Base-by-base conservation (phyloP, 2,329 filamentous ascomycete species). In the Nemania sp. region DNA sequence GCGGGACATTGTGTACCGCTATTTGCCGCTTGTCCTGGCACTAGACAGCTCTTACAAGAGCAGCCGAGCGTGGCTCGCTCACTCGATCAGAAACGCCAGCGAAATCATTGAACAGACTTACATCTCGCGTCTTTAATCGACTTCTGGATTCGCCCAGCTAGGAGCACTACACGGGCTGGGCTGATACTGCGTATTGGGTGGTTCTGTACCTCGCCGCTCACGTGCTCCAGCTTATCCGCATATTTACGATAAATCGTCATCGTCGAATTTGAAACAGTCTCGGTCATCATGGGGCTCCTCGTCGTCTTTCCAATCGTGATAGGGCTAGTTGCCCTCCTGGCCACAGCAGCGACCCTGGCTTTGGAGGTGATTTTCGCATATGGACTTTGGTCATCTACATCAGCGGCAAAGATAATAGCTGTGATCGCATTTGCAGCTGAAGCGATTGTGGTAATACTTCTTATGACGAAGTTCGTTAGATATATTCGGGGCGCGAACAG, bases 351-450 rank as follows among this genome's bases (percentile, higher is more conserved):
- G 12, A 65, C 72, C 11, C 45, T 77, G 20, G 70, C 69, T 33
- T 62, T 79, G 20, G 70, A 77, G 26, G 66, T 72, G 26, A 65
- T 77, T 37, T 66, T 77, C 28, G 74, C 75, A 15, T 63, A 65
- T 9, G 70, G 68, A 47, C 54, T 69, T 36, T 66, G 63, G 39
- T 52, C 60, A 39, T 64, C 65, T 31, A 58, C 65, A 22, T 66
- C 66, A 2, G 53, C 70, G 5, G 70, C 73, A 4, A 66, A 64
- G 51, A 65, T 62, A 28, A 66, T 73, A 1, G 74, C 75, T 7
- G 67, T 73, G 15, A 62, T 75, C 20, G 72, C 75, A 6, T 67
- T 71, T 3, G 58, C 68, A 52, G 59, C 75, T 45, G 72, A 79
- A 61, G 64, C 63, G 19, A 33, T 70, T 26, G 68, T 74, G 3